Conservation (phyloP, 345 rosid genomes). For the Acer negundo region DNA sequence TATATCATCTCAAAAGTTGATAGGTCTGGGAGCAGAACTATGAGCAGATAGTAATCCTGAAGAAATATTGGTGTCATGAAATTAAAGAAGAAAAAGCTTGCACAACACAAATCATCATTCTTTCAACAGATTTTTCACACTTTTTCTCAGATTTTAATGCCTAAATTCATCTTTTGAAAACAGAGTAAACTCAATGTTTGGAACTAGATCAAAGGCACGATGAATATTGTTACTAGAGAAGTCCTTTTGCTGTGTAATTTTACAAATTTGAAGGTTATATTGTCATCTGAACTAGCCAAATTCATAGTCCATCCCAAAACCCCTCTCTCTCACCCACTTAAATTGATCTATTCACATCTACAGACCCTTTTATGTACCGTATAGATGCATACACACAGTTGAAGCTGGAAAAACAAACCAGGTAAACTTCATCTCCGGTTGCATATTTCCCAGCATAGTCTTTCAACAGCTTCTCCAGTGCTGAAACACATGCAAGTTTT, state of each 20-base stretch:
- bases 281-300: too few relatives aligned
- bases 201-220: not conserved
- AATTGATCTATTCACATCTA: too few relatives aligned
- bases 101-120: not conserved
- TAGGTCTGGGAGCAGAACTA: not conserved
- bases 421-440: conserved; percentile 65
- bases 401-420: conserved; percentile 45
- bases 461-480: conserved; percentile 68
- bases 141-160: not conserved
- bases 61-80: not conserved
- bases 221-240: not conserved
- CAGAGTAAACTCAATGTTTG: not conserved
- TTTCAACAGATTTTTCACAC: not conserved
- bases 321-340: too few relatives aligned
- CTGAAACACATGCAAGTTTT: conserved; percentile 37
- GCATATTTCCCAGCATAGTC: conserved; percentile 71
- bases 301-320: too few relatives aligned
- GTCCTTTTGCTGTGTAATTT: not conserved
- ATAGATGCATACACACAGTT: not conserved
- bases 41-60: not conserved
- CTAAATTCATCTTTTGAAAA: too few relatives aligned
- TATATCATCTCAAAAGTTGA: not conserved
- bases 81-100: not conserved
- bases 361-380: too few relatives aligned
- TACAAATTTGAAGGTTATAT: too few relatives aligned